Base-by-base conservation (phyloP, 2,329 filamentous ascomycete genomes). In the Aspergillus sclerotialis region DNA sequence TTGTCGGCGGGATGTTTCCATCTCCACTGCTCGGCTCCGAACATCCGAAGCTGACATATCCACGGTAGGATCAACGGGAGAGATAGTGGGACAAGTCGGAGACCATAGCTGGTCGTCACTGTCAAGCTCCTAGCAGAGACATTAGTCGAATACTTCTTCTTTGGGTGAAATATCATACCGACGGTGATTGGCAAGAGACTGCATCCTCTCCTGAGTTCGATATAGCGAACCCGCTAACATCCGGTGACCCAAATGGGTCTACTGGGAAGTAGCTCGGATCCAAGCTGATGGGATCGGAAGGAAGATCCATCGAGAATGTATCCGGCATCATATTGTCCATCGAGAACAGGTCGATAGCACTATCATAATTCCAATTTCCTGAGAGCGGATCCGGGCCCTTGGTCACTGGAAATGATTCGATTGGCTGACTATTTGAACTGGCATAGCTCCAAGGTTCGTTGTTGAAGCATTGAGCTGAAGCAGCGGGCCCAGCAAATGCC, bases 281-380 rank as follows among this genome's bases (percentile, higher is more conserved):
- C 23, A 48, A 30, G 5, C 37, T 43, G n/a, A 52, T 43, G 29
- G 58, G 39, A 13, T 48, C 51, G 30, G 55, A 51, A 25, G 52
- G 38, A 15, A 59, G 50, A 19, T 58, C 56, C 35, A 59, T 45
- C 2, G 50, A 36, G 26, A 53, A 49, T 7, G 50, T 36, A 32
- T 58, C 50, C 31, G 55, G 55, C 19, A 57, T 45, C 33, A 50
- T 45, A 16, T 55, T 47, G 35, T 56, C 54, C 28, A 57, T 32
- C 13, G 53, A 48, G 40, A 59, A 59, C 10, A 60, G 44, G 36
- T 59, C 55, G 33, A 59, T 55, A 14, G 53, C 49, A 30, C 44
- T 56, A 38, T 58, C 55, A 32, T 58, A 60, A 40, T 44, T 50
- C 56, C 56, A 60, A 37, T 58, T 56, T 44, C 55, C 57, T 17